phyloP scores from a whole-genome alignment of 2,329 filamentous ascomycete species.

The Penicillium nordicum region DNA sequence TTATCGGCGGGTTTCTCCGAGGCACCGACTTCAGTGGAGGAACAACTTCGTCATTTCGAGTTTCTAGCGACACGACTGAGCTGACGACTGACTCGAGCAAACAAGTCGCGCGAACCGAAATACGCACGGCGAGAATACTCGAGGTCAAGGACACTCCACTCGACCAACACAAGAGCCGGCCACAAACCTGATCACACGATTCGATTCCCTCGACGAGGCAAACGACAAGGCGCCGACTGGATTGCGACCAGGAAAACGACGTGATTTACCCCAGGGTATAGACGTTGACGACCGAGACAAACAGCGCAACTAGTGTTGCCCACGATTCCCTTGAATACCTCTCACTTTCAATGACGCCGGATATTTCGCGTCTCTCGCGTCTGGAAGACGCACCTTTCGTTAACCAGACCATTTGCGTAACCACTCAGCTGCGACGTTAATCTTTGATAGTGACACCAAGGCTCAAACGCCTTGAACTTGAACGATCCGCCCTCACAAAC shows the following conservation, averaged over 20 bases:
- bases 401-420: conserved; percentile 9
- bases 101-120: neutral
- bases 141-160: neutral
- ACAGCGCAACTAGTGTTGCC: neutral
- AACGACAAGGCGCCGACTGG: conserved; percentile 5
- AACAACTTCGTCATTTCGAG: conserved; percentile 15
- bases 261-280: neutral
- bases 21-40: conserved; percentile 12
- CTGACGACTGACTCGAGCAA: neutral
- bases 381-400: conserved; percentile 16
- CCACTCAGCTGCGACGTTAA: conserved; percentile 7
- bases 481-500: neutral
- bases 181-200: neutral
- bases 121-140: neutral
- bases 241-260: conserved; percentile 5
- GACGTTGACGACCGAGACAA: neutral
- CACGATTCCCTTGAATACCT: neutral
- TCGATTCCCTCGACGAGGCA: conserved; percentile 3
- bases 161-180: neutral
- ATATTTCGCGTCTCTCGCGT: conserved; percentile 11
- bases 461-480: neutral
- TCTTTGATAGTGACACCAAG: neutral
- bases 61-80: neutral
- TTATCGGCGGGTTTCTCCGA: conserved; percentile 29
- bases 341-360: conserved; percentile 15